phyloP scores from a whole-genome alignment of 345 rosid species.

The Linum usitatissimum region DNA sequence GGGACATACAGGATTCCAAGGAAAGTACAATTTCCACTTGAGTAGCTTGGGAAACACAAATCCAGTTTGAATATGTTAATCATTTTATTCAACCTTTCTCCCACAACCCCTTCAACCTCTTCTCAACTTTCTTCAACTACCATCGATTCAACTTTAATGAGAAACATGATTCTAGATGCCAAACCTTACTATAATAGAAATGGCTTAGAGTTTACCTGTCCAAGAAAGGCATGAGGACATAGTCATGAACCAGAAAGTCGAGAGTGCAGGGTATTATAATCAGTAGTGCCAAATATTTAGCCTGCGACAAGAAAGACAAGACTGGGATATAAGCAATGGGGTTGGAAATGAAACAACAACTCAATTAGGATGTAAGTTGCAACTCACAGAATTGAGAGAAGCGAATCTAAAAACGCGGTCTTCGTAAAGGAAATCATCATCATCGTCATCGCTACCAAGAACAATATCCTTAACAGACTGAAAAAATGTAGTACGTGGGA shows the following conservation, averaged over 20 bases:
- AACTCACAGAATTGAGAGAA: constrained; percentile 63
- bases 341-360: too few species aligned
- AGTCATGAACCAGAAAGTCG: constrained; percentile 88
- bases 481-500: constrained; percentile 54
- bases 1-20: too few species aligned
- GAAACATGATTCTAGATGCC: too few species aligned
- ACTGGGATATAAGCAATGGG: too few species aligned
- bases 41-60: too few species aligned
- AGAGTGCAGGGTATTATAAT: constrained; percentile 71
- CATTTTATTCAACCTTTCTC: too few species aligned
- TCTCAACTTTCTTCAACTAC: too few species aligned
- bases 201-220: constrained; percentile 62
- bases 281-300: constrained; percentile 67
- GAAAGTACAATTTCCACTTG: too few species aligned
- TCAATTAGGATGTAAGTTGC: not conserved
- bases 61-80: too few species aligned
- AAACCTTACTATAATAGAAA: not conserved
- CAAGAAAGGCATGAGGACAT: constrained; percentile 82
- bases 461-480: constrained; percentile 57
- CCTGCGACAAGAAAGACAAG: constrained; percentile 36
- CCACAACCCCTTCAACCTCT: too few species aligned
- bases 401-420: constrained; percentile 85
- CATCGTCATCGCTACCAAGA: constrained; percentile 68
- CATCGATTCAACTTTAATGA: too few species aligned
- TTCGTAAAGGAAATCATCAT: constrained; percentile 76